phyloP scores from a whole-genome alignment of 495 filamentous ascomycete genomes.

The Chaetomium tenue region DNA sequence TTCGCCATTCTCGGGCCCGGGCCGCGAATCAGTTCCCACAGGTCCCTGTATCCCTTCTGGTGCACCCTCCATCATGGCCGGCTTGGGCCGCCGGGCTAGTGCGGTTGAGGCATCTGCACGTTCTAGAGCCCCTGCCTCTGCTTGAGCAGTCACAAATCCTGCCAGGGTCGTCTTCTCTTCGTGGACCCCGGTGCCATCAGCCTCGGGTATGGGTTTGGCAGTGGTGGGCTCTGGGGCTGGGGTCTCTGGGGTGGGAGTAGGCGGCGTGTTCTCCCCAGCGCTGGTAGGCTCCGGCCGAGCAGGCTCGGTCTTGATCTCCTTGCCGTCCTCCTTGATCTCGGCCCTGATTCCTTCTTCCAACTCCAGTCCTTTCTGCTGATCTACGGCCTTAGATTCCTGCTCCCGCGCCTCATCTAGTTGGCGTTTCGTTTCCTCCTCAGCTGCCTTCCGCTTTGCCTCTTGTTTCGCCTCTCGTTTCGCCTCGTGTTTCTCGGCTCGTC shows the following conservation, averaged over 20 bases:
- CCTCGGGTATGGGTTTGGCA: background rate
- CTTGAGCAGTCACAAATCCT: too few species aligned
- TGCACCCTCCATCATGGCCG: background rate
- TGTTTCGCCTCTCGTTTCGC: conserved; percentile 32
- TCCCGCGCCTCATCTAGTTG: background rate
- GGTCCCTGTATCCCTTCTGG: background rate
- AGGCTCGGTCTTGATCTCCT: conserved; percentile 2
- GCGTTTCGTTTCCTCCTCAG: conserved; percentile 19
- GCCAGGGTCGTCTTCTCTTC: too few species aligned
- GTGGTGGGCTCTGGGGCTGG: background rate
- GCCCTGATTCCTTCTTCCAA: background rate
- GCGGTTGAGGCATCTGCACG: background rate
- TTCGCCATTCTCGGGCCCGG: background rate
- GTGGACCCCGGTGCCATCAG: background rate
- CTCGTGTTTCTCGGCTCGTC: conserved; percentile 30
- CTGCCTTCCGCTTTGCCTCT: conserved; percentile 19
- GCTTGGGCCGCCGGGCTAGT: background rate
- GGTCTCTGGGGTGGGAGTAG: conserved; percentile 14
- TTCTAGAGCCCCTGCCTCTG: too few species aligned
- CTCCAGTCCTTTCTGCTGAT: background rate
- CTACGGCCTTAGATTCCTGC: background rate
- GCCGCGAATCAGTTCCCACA: background rate
- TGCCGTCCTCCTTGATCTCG: background rate
- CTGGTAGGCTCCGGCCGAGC: conserved; percentile 18
- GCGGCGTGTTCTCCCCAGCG: conserved; percentile 25